Evolutionary conservation across 257 asterid species (phyloP).

Genomic region (Forsythia suspensa): DNA sequence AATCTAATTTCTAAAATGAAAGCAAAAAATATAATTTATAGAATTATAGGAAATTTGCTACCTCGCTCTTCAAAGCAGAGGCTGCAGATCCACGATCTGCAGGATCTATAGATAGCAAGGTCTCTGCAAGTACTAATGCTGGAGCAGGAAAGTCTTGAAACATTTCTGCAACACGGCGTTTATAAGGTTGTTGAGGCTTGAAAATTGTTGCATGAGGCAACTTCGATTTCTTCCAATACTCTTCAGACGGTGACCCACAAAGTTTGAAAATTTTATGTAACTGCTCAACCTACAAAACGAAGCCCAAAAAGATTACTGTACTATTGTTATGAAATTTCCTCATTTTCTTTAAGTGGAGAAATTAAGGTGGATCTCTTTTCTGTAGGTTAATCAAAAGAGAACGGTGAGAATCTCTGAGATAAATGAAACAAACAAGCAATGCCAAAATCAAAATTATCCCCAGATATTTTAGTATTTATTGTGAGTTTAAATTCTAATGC

Average conservation of each 20-base stretch:
- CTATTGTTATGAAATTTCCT: background rate
- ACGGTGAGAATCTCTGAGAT: background rate
- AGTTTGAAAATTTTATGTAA: slow-evolving; percentile 94
- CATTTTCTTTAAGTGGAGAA: background rate
- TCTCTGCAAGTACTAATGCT: slow-evolving; percentile 75
- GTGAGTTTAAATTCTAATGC: background rate
- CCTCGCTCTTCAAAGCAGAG: slow-evolving; percentile 91
- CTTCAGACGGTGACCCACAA: slow-evolving; percentile 97
- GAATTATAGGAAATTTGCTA: slow-evolving; percentile 23
- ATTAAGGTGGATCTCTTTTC: background rate
- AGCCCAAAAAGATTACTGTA: slow-evolving; percentile 3
- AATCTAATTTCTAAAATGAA: slow-evolving; percentile 8
- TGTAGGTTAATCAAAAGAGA: background rate
- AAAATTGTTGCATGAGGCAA: slow-evolving; percentile 94
- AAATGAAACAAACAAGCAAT: background rate
- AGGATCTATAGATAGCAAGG: slow-evolving; percentile 81
- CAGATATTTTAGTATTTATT: background rate
- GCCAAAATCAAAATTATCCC: background rate
- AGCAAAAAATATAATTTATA: background rate
- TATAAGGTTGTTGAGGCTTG: slow-evolving; percentile 95
- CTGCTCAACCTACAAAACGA: slow-evolving; percentile 79
- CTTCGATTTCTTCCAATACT: slow-evolving; percentile 92
- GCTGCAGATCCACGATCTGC: slow-evolving; percentile 88
- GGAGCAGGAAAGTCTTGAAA: slow-evolving; percentile 86
- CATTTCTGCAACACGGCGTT: slow-evolving; percentile 78